Evolutionary conservation across 768 basidiomycete genomes (phyloP).

Genomic region (Leccinum sublutescens): DNA sequence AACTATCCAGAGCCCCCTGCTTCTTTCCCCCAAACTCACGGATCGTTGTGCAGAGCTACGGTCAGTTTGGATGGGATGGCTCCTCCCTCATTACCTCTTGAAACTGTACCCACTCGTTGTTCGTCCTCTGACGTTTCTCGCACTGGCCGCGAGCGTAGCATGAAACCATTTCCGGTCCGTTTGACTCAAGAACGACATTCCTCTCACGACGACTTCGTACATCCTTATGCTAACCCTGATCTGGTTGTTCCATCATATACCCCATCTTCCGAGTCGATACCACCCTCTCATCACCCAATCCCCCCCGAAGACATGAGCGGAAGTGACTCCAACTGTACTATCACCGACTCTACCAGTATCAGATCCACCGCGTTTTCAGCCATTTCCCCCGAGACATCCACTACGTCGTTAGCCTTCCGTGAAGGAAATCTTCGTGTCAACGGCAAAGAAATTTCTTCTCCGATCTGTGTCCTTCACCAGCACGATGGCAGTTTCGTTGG

Average conservation of each 20-base stretch:
- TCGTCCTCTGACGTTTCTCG: conserved; percentile 15
- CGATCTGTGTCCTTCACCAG: conserved; percentile 42
- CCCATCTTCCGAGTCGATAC: conserved; percentile 28
- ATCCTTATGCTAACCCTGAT: conserved; percentile 84
- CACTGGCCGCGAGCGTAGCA: conserved; percentile 9
- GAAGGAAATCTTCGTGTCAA: conserved; percentile 34
- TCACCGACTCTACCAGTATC: conserved; percentile 45
- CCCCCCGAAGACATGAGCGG: conserved; percentile 37
- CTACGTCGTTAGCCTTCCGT: conserved; percentile 21
- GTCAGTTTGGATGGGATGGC: conserved; percentile 10
- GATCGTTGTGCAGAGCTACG: conserved; percentile 7
- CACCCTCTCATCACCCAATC: conserved; percentile 30
- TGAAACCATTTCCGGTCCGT: conserved; percentile 22
- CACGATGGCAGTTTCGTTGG: conserved; percentile 28
- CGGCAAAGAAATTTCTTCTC: conserved; percentile 56
- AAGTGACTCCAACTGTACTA: conserved; percentile 52
- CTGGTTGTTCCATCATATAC: conserved; percentile 41
- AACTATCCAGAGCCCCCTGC: conserved; percentile 9
- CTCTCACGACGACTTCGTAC: conserved; percentile 40
- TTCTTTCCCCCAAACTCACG: conserved; percentile 6
- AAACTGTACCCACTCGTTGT: conserved; percentile 1
- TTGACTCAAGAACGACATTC: conserved; percentile 37
- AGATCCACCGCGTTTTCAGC: conserved; percentile 37
- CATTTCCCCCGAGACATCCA: conserved; percentile 35
- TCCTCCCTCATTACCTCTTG: conserved; percentile 1